These are phyloP conservation scores for Teunomyces kruisii DNA, from an alignment of 805 yeast species.

Conservation along the genomic window DNA sequence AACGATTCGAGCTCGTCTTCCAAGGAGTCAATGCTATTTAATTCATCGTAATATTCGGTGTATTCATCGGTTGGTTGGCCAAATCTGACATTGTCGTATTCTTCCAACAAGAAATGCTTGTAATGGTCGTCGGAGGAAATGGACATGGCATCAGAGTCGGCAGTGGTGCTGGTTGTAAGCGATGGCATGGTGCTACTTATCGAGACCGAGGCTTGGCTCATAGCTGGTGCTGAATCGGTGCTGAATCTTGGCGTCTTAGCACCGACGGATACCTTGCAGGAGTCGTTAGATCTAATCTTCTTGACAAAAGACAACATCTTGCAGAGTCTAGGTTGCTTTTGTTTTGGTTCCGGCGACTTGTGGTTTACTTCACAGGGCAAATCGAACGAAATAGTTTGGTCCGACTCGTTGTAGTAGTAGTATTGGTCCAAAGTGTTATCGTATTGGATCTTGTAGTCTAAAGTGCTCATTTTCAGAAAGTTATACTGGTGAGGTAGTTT, in stretches of 20 bases:
- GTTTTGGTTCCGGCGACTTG: neutral
- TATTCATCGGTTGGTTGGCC: conserved; percentile 26
- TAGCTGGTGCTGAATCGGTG: neutral
- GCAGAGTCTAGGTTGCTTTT: conserved; percentile 1
- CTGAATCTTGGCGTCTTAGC: neutral
- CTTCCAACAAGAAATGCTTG: neutral
- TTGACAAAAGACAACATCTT: conserved; percentile 1
- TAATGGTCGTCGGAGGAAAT: neutral
- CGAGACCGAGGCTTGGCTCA: neutral
- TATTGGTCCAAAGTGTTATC: conserved; percentile 13
- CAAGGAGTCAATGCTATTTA: conserved; percentile 14
- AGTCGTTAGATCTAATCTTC: neutral
- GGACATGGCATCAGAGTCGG: conserved; percentile 1
- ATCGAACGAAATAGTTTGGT: conserved; percentile 12
- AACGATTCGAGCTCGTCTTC: conserved; percentile 18
- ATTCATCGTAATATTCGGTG: conserved; percentile 17
- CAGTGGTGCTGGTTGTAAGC: neutral
- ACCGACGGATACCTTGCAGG: neutral
- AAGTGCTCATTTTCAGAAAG: neutral
- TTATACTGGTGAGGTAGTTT: too few relatives aligned
- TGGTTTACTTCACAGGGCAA: conserved; percentile 13
- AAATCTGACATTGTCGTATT: neutral
- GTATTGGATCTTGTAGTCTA: conserved; percentile 11
- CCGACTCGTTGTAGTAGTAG: conserved; percentile 13
- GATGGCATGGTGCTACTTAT: neutral